Evolutionary conservation across 2,329 filamentous ascomycete species (phyloP).

Genomic region (Gaeumannomyces tritici): DNA sequence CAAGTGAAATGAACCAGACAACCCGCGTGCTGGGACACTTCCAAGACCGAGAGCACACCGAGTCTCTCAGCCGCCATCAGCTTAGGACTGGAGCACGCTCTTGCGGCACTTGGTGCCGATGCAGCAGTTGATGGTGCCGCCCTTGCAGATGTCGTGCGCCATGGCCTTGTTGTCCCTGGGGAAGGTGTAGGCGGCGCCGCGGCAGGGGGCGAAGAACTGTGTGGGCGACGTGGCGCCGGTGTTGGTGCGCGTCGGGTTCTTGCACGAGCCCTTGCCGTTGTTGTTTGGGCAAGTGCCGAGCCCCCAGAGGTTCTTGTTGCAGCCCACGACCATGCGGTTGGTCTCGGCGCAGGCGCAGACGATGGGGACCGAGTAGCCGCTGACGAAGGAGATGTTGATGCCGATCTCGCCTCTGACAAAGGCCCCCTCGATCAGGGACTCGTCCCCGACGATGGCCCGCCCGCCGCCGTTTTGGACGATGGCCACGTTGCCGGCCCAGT

Average conservation of each 20-base stretch:
- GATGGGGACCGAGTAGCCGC: background rate
- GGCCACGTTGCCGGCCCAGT: background rate
- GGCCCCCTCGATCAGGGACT: background rate
- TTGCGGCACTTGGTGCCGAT: background rate
- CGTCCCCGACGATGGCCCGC: background rate
- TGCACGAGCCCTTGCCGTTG: background rate
- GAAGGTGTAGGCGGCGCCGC: background rate
- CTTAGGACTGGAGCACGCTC: background rate
- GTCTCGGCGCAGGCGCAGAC: background rate
- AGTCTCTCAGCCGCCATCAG: background rate
- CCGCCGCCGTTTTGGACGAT: background rate
- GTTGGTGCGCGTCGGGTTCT: background rate
- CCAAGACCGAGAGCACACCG: background rate
- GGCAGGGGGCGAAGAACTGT: constrained; percentile 1
- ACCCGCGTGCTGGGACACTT: background rate
- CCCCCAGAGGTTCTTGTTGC: background rate
- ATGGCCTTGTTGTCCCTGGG: background rate
- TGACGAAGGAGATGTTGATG: background rate
- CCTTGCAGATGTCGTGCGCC: background rate
- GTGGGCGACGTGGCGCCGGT: background rate
- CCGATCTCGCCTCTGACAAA: background rate
- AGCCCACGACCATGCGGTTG: background rate
- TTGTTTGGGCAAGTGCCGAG: background rate
- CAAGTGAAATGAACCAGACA: background rate
- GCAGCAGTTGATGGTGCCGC: background rate